Base-by-base conservation (phyloP, 495 filamentous ascomycete species). In the Xanthoparmelia taractica region DNA sequence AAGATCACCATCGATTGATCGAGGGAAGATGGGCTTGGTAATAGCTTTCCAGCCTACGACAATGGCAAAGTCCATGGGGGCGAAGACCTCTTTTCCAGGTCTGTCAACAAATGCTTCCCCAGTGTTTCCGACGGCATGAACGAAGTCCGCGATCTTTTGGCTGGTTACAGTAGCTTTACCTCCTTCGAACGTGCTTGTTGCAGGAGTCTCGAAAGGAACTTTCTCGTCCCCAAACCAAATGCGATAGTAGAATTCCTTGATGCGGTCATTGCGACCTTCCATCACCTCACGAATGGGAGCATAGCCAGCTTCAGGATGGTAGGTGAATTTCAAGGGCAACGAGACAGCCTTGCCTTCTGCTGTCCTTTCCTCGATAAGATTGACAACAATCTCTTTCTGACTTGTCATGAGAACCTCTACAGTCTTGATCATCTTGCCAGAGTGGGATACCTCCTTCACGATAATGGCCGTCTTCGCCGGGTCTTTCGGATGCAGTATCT, bases 41-140 rank as follows among this genome's bases (percentile, higher is more conserved):
- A 98, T 97, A 47, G 94, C 94, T 75, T 98, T 96, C 94, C 94
- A 98, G 65, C 94, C 94, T 23, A 96, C 91, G 33, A 98, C 94
- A 65, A 98, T 97, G 62, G 94, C 94, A 67, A 97, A 98, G 73
- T 98, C 94, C 94, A 98, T 99, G 47, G 95, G 94, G 27, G 94
- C 95, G 68, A 85, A 92, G 68, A 96, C 89, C 70, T 90, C 88
- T 78, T 97, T 97, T 62, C 92, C 95, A 55, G 93, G 93, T 31
- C 93, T 85, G 63, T 97, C 92, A 52, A 98, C 93, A 65, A 97
- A 98, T n/a, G 95, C 94, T 72, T 97, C 94, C 37, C 94, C 91
- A 17, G 91, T 97, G 75, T 98, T 98, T 52, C 94, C 92, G 64
- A 98, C 94, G 50, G 94, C 95, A 72, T 98, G 92, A 20, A 98